Base-by-base conservation (phyloP, 2,329 filamentous ascomycete genomes). In the Harringtonia lauricola region DNA sequence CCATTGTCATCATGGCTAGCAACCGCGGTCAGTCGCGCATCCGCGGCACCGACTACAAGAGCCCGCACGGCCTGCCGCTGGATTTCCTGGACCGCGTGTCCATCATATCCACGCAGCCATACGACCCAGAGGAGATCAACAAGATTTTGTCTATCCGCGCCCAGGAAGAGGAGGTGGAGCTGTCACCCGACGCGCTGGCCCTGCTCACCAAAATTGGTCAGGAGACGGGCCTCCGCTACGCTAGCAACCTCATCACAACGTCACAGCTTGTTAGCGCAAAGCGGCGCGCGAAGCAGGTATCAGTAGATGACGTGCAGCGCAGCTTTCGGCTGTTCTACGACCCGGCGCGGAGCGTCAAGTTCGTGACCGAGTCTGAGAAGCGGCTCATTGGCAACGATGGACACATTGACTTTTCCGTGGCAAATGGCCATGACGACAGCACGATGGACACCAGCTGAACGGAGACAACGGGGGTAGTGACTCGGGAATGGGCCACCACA, bases 1-100 rank as follows among this genome's bases (percentile, higher is more conserved):
- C 92, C 33, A 89, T 98, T 51, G 89, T 98, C 62, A 98, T 98
- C 65, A 98, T 98, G 92, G 92, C 92, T 43, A 94, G 86, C 72
- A 98, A 98, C 69, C 77, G 92, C 47, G 92, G 92, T 51, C 79
- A 88, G 62, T 86, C 92, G 31, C 82, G 83, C 53, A 95, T 98
- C 58, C 80, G 92, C 28, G 92, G 92, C 46, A 98, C 92, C 44
- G 85, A 86, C 61, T 95, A 96, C 67, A 82, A 79, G 55, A 92
- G 85, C 54, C 92, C 92, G 2, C 92, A 98, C 61, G 92, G 92
- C 24, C 71, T 98, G 36, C 92, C 92, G 0, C 78, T 96, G 37
- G 92, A 98, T 65, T 95, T 98, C 64, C 74, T 98, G 39, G 92
- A 98, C 63, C 83, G 92, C 18, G 85, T 96, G 28, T 86, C 94